phyloP scores from a whole-genome alignment of 768 basidiomycete genomes.

The Lactifluus subvellereus region DNA sequence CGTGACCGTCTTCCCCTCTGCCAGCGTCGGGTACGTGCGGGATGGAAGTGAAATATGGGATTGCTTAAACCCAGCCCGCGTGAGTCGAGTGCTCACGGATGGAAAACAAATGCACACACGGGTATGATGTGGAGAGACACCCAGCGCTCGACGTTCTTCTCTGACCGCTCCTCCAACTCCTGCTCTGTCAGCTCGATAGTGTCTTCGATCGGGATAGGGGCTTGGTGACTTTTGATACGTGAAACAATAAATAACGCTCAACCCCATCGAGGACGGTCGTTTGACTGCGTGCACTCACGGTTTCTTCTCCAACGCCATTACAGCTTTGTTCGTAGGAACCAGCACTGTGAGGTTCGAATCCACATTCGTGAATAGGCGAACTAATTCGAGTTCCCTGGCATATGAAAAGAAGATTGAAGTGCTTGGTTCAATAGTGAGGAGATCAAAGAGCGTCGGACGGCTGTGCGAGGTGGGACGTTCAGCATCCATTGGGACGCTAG shows the following conservation, averaged over 20 bases:
- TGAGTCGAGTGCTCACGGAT: background rate
- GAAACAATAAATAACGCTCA: background rate
- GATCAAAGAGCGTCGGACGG: conserved; percentile 59
- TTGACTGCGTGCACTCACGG: conserved; percentile 50
- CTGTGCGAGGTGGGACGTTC: background rate
- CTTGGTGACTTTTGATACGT: conserved; percentile 49
- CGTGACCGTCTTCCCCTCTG: conserved; percentile 50
- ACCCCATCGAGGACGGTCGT: background rate
- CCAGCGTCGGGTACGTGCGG: conserved; percentile 50
- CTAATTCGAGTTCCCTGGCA: conserved; percentile 65
- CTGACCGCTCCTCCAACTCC: conserved; percentile 55
- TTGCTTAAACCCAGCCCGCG: conserved; percentile 31
- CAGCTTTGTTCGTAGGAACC: conserved; percentile 83
- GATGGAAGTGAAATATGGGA: conserved; percentile 44
- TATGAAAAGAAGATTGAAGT: conserved; percentile 83
- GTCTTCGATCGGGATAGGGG: conserved; percentile 37
- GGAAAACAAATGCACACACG: conserved; percentile 38
- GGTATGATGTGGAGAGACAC: conserved; percentile 80
- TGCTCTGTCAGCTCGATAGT: conserved; percentile 56
- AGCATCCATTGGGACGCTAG: background rate
- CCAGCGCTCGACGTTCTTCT: conserved; percentile 71
- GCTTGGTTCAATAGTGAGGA: conserved; percentile 69
- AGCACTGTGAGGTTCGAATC: conserved; percentile 50
- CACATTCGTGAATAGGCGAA: conserved; percentile 38
- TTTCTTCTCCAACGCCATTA: conserved; percentile 74